Conservation (phyloP, 2,329 filamentous ascomycete species). For the Dendryphion nanum region DNA sequence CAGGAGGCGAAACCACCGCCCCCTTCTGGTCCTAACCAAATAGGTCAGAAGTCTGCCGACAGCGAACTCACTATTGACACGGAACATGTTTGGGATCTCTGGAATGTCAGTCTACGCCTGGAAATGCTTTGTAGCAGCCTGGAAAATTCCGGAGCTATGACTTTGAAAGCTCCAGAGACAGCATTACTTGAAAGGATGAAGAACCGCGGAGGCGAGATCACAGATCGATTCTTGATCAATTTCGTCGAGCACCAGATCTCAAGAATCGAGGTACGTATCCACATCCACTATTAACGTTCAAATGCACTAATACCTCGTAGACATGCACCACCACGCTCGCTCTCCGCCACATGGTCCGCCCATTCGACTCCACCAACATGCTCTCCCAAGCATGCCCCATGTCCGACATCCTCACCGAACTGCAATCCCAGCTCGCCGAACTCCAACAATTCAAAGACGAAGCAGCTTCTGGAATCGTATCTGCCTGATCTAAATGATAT, state of each 20-base stretch:
- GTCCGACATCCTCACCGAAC: slow-evolving; percentile 63
- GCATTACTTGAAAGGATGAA: slow-evolving; percentile 75
- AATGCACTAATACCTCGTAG: slow-evolving; percentile 47
- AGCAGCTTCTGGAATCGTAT: slow-evolving; percentile 16
- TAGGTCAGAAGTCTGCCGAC: slow-evolving; percentile 61
- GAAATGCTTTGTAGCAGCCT: slow-evolving; percentile 91
- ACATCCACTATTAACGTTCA: not conserved
- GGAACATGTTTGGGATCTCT: slow-evolving; percentile 82
- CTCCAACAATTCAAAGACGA: slow-evolving; percentile 48
- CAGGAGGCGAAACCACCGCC: slow-evolving; percentile 40
- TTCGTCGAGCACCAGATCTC: slow-evolving; percentile 95
- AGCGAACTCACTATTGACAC: slow-evolving; percentile 76
- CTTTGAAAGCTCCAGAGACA: slow-evolving; percentile 76
- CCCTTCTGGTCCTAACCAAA: slow-evolving; percentile 43
- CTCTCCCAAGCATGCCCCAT: slow-evolving; percentile 78
- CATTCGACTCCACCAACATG: slow-evolving; percentile 62
- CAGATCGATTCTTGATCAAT: slow-evolving; percentile 82
- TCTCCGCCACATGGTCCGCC: slow-evolving; percentile 74
- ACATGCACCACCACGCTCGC: slow-evolving; percentile 77
- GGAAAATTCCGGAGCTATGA: slow-evolving; percentile 64
- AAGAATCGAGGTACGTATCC: slow-evolving; percentile 77
- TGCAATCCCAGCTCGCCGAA: slow-evolving; percentile 63
- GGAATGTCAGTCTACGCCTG: slow-evolving; percentile 82
- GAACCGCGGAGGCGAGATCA: slow-evolving; percentile 75
- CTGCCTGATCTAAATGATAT: slow-evolving; percentile 12